Evolutionary conservation across 129 eudicot species (phyloP), one percentile per base, ranked within the genome.

Genomic region (Ambrosia artemisiifolia): DNA sequence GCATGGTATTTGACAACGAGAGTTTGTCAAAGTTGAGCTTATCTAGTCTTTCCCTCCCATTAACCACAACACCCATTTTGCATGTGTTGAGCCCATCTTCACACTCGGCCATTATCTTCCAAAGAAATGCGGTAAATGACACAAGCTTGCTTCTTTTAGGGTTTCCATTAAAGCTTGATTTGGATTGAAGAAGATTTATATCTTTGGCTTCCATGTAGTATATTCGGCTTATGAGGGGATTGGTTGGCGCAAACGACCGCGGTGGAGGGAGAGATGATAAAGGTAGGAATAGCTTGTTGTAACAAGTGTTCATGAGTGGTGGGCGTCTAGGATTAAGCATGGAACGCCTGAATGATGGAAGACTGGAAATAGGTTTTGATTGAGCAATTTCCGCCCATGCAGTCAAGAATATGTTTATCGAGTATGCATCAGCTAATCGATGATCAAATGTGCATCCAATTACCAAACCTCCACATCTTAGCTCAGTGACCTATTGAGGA

Each of bases 371-470:
- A 9, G 79, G 81, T 40, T 78, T 65, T 0, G 74, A 60, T 40
- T 47, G 84, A 49, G 87, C 74, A 20, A 63, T 78, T 70, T 88
- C 85, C 0, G 95, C 84, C 95, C 95, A 88, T 18, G 95, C 80
- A 0, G 67, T 35, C 65, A 83, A 71, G 63, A 88, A 85, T 79
- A 82, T 74, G 86, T 88, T 83, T 72, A 83, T 79, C 3, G 89
- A 74, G 83, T 86, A 65, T 18, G 87, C 91, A 71, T 88, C 91
- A 0, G 83, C 95, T 4, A 78, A 66, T 24, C 88, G 84, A 73
- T 88, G 95, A 78, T 88, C 90, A 64, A 88, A 82, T 35, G 84
- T 72, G 77, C 95, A 85, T 19, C 86, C 95, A 19, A 88, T 69
- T 36, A 88, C 84, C 46, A 85, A 3, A 33, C 90, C 91, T 44